phyloP scores from a whole-genome alignment of 345 rosid species.

The Bruguiera parviflora region DNA sequence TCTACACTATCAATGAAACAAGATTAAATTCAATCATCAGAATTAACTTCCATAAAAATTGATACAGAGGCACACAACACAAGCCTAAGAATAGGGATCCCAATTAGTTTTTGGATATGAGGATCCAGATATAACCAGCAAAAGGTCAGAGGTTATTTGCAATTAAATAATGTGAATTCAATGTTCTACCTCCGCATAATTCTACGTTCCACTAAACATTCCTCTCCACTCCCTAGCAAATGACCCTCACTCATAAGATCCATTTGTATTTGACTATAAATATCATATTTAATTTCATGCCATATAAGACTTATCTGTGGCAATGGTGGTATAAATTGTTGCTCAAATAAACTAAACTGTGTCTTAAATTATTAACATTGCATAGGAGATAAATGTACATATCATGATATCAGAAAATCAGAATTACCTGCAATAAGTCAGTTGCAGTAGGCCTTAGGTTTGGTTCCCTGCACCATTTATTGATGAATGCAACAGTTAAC shows the following conservation, averaged over 20 bases:
- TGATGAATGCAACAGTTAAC: background rate
- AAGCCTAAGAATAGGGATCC: background rate
- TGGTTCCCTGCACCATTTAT: constrained; percentile 21
- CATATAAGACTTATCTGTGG: background rate
- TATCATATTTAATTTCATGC: background rate
- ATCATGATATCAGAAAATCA: constrained; percentile 4
- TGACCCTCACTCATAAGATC: background rate
- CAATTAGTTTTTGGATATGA: too few species aligned
- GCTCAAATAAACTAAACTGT: background rate
- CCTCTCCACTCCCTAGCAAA: background rate
- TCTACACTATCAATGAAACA: background rate
- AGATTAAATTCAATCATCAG: background rate
- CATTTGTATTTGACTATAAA: background rate
- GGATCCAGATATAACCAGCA: too few species aligned
- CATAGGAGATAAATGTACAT: background rate
- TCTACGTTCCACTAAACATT: background rate
- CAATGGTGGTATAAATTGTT: background rate
- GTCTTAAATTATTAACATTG: background rate
- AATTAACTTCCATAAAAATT: background rate
- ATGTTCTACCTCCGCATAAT: background rate
- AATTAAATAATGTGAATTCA: background rate
- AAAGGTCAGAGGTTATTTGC: background rate
- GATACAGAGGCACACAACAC: background rate
- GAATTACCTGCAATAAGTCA: constrained; percentile 28
- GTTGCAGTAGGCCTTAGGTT: constrained; percentile 27